Evolutionary conservation across 257 asterid genomes (phyloP), one percentile per base, ranked within the genome.

Genomic region (Solanum dulcamara): DNA sequence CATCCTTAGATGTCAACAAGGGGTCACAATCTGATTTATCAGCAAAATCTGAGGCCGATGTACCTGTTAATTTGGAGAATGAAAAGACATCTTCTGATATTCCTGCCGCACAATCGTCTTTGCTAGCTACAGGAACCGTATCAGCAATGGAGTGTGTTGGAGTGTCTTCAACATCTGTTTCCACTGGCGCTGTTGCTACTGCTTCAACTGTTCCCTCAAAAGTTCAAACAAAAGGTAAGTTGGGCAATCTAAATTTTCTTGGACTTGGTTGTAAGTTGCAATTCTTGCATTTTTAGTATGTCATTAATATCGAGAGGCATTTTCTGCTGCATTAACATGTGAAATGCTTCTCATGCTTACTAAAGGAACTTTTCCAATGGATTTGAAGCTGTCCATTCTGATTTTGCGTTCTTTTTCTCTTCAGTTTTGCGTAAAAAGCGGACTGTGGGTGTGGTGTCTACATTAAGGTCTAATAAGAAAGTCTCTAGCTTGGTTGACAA

Each of bases 401-500:
- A 10, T 59, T 81, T 72, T 32, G 37, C 57, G 7, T 64, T 18
- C 53, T 48, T 38, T 71, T 24, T 66, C 59, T 72, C 74, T 13
- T 88, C 93, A 97, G 99, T 88, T 89, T 33, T 89, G 10, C 99
- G 98, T 80, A 97, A 97, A 88, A 95, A 96, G 89, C 91, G 94
- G 84, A 83, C 96, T 28, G 92, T 89, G 84, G 89, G 97, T 50
- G 93, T 91, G 53, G 94, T 88, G 66, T 89, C 99, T 82, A 88
- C 98, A 30, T 90, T 93, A 90, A 95, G 93, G 92, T 91, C 98
- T 77, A 97, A 93, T 90, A 97, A 95, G 92, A 97, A 97, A 85
- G 98, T 97, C 68, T 97, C 97, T 83, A 92, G 97, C 89, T 87
- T 97, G 97, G 99, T 97, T 71, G 98, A 97, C 92, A 97, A 97